Evolutionary conservation across 106 monocot species (phyloP), one percentile per base, ranked within the genome.

Genomic region (Dactylorhiza incarnata): DNA sequence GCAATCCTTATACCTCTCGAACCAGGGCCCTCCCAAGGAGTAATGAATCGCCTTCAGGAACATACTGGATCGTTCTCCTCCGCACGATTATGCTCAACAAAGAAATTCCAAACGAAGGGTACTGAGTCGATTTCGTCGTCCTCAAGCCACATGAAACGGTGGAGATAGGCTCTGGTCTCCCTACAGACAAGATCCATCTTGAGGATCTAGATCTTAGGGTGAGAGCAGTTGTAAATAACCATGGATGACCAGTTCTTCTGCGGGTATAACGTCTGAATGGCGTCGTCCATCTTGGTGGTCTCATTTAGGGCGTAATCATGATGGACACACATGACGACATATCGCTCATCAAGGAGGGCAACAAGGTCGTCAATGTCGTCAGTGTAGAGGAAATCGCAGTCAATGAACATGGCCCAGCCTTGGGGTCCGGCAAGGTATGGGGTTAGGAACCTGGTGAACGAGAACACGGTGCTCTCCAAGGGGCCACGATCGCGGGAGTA

Each of bases 401-500:
- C 95, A 68, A 95, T 80, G 83, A 92, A 95, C 68, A 95, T 22
- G 52, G 92, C 92, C 95, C 95, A 95, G 37, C 90, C 92, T 22
- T 25, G 19, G 90, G 65, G 90, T 44, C 78, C 81, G 19, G 92
- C 85, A 20, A 95, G 92, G 83, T 66, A 83, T 0, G 92, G 92
- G 45, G 95, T 95, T 75, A 95, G 90, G 83, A 95, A 95, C 46
- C 95, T 84, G 45, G 95, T 95, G 90, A 92, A 95, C 76, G 95
- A 95, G 88, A 95, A 95, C 78, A 92, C 95, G 56, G 95, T 95
- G 86, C 79, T 80, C 83, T 92, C 92, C 17, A 83, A 86, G 61
- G 90, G 83, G 13, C 81, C 87, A n/a, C 92, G 92, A 16, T 75
- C 75, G 10, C 92, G 89, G 81, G 81, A 78, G 88, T 88, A 92